Evolutionary conservation across 148 eudicot genomes (phyloP).

Genomic region (Nepenthes mirabilis): DNA sequence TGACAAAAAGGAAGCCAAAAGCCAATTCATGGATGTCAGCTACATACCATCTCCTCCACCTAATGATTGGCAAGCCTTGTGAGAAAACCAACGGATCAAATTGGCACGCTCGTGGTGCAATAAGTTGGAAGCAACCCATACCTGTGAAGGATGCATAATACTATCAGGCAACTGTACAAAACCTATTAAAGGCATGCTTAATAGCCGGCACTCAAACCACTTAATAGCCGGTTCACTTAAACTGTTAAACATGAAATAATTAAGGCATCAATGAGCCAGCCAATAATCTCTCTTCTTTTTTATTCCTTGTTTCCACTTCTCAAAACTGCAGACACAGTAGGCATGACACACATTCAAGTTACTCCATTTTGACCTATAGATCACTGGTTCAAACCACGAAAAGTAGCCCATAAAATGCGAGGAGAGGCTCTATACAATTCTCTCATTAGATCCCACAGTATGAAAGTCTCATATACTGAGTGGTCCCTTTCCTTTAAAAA

Average conservation of each 20-base stretch:
- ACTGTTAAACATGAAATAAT: background rate
- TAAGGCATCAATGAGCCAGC: background rate
- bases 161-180: background rate
- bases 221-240: background rate
- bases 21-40: background rate
- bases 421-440: too few species aligned
- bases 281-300: too few species aligned
- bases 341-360: too few species aligned
- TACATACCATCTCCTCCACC: conserved; percentile 36
- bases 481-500: too few species aligned
- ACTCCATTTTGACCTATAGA: too few species aligned
- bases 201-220: background rate
- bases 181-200: background rate
- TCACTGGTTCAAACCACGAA: too few species aligned
- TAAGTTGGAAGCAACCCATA: conserved; percentile 23
- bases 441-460: too few species aligned
- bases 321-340: too few species aligned
- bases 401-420: too few species aligned
- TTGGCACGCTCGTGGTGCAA: conserved; percentile 28
- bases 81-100: conserved; percentile 42
- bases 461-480: too few species aligned
- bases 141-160: conserved; percentile 20
- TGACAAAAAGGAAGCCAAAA: background rate
- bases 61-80: conserved; percentile 16
- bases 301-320: too few species aligned